Evolutionary conservation across 1,139 yeast species (phyloP).

Genomic region (Schizosaccharomyces versatilis): DNA sequence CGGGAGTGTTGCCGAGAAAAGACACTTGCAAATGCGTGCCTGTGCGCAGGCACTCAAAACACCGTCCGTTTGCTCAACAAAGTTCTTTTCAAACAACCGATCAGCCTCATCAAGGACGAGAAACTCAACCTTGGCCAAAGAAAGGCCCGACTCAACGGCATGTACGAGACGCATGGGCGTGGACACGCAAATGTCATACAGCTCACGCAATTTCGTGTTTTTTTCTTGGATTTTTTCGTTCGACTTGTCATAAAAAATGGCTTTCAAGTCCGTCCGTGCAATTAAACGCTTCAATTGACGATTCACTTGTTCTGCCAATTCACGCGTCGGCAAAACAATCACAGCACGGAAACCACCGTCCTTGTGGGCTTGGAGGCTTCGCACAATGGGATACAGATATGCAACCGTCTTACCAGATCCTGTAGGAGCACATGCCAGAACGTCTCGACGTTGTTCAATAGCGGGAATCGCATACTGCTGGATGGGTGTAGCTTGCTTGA

Average conservation of each 20-base stretch:
- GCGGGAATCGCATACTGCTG: conserved; percentile 73
- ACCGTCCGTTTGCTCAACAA: conserved; percentile 76
- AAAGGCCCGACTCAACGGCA: conserved; percentile 39
- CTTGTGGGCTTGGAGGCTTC: conserved; percentile 18
- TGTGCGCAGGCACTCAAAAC: conserved; percentile 47
- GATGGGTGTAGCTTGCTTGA: conserved; percentile 35
- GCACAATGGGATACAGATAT: conserved; percentile 61
- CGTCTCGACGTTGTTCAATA: conserved; percentile 39
- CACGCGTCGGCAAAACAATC: conserved; percentile 80
- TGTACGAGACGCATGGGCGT: conserved; percentile 82
- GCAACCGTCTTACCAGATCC: conserved; percentile 89
- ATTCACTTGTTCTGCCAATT: conserved; percentile 66
- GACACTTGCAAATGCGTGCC: conserved; percentile 32
- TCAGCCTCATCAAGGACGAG: conserved; percentile 90
- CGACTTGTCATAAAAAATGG: conserved; percentile 54
- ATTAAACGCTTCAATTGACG: conserved; percentile 38
- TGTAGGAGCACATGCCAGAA: conserved; percentile 80
- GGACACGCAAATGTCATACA: conserved; percentile 60
- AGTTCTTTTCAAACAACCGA: conserved; percentile 72
- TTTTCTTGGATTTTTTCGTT: conserved; percentile 45
- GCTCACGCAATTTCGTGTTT: conserved; percentile 31
- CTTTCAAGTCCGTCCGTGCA: conserved; percentile 30
- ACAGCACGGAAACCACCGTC: conserved; percentile 26
- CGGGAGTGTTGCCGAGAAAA: conserved; percentile 91
- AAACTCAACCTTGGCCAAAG: conserved; percentile 44